These are phyloP conservation scores for Trichomonascus vanleenenianus DNA, from an alignment of 805 yeast genomes.

Conservation along the genomic window DNA sequence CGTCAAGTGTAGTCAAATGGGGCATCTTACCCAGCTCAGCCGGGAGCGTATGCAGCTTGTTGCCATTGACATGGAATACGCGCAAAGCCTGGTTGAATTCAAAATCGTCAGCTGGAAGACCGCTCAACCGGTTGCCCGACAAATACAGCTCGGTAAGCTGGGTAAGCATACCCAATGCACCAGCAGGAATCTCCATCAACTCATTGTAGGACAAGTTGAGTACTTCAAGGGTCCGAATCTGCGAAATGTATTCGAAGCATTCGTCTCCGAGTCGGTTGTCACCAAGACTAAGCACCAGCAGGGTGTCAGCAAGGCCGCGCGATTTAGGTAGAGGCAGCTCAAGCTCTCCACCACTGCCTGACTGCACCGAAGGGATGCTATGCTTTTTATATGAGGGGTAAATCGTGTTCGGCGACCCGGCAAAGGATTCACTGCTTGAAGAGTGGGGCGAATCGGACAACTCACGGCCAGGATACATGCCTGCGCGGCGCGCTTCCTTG, in stretches of 20 bases:
- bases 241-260: constrained; percentile 58
- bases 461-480: not conserved
- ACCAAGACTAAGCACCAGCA: constrained; percentile 56
- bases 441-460: not conserved
- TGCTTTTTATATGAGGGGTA: too few species aligned
- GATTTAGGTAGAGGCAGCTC: not conserved
- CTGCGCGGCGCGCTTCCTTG: constrained; percentile 4
- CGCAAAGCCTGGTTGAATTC: constrained; percentile 51
- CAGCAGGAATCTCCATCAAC: constrained; percentile 69
- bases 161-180: constrained; percentile 52
- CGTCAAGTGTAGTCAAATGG: constrained; percentile 67
- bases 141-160: constrained; percentile 58
- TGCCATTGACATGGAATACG: constrained; percentile 67
- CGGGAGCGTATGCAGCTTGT: constrained; percentile 78
- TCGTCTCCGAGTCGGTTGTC: constrained; percentile 82
- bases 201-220: constrained; percentile 82
- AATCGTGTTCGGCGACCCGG: not conserved
- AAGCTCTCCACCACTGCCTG: not conserved
- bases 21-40: constrained; percentile 71
- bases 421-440: not conserved
- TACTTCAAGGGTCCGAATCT: constrained; percentile 47
- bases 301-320: constrained; percentile 38
- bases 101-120: constrained; percentile 81
- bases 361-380: not conserved
- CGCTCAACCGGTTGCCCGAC: constrained; percentile 74